Percentiles rank a stretch among this genome's conserved stretches.
phyloP scores from a whole-genome alignment of 441 rosid species.

The Adansonia gregorii region DNA sequence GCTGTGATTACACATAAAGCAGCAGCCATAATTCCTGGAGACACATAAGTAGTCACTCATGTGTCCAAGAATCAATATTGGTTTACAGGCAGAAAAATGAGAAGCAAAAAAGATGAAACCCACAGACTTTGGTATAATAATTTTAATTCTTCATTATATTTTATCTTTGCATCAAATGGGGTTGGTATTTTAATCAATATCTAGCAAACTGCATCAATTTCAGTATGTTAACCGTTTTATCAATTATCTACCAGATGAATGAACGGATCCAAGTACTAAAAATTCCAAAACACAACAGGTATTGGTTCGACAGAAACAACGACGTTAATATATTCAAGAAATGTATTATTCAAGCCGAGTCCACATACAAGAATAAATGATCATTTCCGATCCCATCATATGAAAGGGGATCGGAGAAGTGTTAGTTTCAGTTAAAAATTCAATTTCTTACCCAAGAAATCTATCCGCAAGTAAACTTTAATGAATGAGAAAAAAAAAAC shows the following conservation, averaged over 20 bases:
- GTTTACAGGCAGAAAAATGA: no score
- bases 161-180: neutral
- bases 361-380: neutral
- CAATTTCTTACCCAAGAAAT: neutral
- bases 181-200: neutral
- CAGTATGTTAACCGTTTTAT: neutral
- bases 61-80: no score
- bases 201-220: neutral
- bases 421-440: neutral
- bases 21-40: neutral
- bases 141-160: neutral
- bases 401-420: neutral
- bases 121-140: neutral
- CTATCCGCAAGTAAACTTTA: neutral
- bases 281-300: neutral
- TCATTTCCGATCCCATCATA: slow-evolving; percentile 8
- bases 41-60: no score
- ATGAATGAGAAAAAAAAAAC: neutral
- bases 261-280: neutral
- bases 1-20: neutral
- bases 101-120: no score
- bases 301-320: neutral
- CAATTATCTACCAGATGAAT: neutral
- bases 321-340: neutral
- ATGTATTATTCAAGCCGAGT: neutral